Conservation (phyloP, 352 stramenopile species). For the Pythium monospermum region DNA sequence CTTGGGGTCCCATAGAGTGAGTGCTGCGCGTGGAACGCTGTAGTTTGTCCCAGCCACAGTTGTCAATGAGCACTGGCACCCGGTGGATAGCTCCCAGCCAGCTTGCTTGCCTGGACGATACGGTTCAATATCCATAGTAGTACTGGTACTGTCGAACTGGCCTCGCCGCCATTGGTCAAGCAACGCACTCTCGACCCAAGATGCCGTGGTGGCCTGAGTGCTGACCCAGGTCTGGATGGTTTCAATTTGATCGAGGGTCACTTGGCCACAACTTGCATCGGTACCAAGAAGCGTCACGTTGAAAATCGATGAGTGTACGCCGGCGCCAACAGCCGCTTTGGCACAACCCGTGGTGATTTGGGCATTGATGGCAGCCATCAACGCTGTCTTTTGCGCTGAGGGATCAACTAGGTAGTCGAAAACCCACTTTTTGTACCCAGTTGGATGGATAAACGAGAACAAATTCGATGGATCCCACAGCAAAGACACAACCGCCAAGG, state of each 20-base stretch:
- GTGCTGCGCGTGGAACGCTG: slow-evolving; percentile 34
- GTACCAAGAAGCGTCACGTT: slow-evolving; percentile 29
- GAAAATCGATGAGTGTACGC: slow-evolving; percentile 43
- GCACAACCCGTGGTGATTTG: slow-evolving; percentile 22
- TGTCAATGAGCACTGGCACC: slow-evolving; percentile 36
- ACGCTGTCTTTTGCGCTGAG: neutral
- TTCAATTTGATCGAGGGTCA: slow-evolving; percentile 31
- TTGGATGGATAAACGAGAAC: slow-evolving; percentile 40
- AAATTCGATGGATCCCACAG: slow-evolving; percentile 38
- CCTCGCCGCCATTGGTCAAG: slow-evolving; percentile 68
- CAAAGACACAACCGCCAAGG: slow-evolving; percentile 27
- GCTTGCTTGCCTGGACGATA: slow-evolving; percentile 42
- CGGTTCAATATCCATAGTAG: slow-evolving; percentile 58
- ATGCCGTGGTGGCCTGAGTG: slow-evolving; percentile 10
- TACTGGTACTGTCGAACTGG: slow-evolving; percentile 3
- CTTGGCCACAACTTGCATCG: slow-evolving; percentile 21
- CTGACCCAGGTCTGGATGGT: slow-evolving; percentile 37
- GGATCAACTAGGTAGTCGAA: slow-evolving; percentile 13
- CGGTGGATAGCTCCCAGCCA: slow-evolving; percentile 44
- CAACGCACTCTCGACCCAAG: slow-evolving; percentile 41
- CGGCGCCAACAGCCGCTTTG: slow-evolving; percentile 25
- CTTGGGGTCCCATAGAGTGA: slow-evolving; percentile 38
- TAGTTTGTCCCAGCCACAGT: slow-evolving; percentile 33
- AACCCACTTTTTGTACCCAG: slow-evolving; percentile 52
- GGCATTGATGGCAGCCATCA: slow-evolving; percentile 34